phyloP scores from a whole-genome alignment of 2,329 filamentous ascomycete species.

The Xylariaceae sp. region DNA sequence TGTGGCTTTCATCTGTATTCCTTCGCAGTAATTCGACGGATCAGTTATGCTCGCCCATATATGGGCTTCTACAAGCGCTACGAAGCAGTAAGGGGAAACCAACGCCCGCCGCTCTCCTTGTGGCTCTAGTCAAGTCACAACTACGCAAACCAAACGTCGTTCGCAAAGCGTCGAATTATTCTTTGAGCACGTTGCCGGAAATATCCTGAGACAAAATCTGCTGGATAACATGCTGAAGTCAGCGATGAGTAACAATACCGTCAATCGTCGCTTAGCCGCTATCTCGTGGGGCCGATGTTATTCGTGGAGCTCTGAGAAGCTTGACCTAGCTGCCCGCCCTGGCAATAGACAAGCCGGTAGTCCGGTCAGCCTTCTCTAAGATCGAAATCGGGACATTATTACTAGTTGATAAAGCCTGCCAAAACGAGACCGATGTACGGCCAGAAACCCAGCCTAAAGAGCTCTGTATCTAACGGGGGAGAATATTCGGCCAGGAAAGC shows the following conservation, averaged over 20 bases:
- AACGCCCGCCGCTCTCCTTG: no score
- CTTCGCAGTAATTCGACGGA: background rate
- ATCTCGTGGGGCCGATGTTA: slow-evolving; percentile 42
- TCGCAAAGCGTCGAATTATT: background rate
- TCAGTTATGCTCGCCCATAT: background rate
- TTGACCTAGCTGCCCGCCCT: slow-evolving; percentile 52
- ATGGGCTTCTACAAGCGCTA: no score
- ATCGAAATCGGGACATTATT: slow-evolving; percentile 53
- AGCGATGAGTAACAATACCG: slow-evolving; percentile 40
- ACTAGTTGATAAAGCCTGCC: slow-evolving; percentile 50
- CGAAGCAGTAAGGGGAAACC: no score
- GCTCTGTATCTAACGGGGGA: slow-evolving; percentile 40
- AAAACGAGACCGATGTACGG: slow-evolving; percentile 49
- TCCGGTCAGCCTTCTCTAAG: slow-evolving; percentile 49
- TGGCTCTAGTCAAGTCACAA: no score
- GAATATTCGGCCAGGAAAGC: slow-evolving; percentile 40
- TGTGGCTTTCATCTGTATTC: background rate
- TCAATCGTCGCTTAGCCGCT: slow-evolving; percentile 43
- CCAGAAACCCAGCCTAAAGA: slow-evolving; percentile 45
- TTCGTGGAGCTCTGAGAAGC: slow-evolving; percentile 47
- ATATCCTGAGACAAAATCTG: background rate
- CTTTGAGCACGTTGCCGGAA: background rate
- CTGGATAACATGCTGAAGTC: background rate
- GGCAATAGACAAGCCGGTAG: slow-evolving; percentile 48
- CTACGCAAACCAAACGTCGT: background rate